phyloP scores from a whole-genome alignment of 352 stramenopile genomes.

The Pythium rishiriense region DNA sequence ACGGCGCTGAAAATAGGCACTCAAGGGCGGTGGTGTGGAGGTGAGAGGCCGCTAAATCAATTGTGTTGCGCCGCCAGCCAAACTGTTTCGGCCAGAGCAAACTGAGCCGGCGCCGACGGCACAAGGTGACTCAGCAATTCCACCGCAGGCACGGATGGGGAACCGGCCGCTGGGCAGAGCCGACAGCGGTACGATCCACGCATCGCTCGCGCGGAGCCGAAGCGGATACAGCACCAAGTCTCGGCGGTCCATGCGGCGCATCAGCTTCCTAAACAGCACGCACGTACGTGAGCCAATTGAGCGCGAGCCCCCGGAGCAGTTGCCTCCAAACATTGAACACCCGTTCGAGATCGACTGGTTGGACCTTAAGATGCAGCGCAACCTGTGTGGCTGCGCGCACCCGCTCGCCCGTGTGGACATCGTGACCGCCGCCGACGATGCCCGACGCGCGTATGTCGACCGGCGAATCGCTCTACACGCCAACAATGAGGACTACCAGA shows the following conservation, averaged over 20 bases:
- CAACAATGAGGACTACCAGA: not conserved
- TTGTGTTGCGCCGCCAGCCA: too few relatives aligned
- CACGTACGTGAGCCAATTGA: not conserved
- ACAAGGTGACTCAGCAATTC: not conserved
- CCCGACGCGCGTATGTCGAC: constrained; percentile 10
- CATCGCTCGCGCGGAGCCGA: constrained; percentile 8
- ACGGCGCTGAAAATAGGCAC: too few relatives aligned
- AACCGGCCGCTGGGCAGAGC: constrained; percentile 1
- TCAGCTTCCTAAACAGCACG: constrained; percentile 3
- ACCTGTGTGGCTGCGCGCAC: constrained; percentile 23
- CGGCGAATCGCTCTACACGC: constrained; percentile 17
- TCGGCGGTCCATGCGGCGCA: constrained; percentile 8
- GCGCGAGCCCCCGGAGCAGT: constrained; percentile 2
- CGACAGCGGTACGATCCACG: constrained; percentile 6
- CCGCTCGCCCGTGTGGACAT: constrained; percentile 22
- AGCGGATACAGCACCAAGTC: constrained; percentile 9
- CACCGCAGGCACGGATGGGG: constrained; percentile 7
- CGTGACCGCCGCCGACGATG: constrained; percentile 3
- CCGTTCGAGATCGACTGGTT: constrained; percentile 18
- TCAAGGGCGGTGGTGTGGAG: too few relatives aligned
- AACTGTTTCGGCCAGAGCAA: too few relatives aligned
- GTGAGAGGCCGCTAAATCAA: not conserved
- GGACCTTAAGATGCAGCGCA: constrained; percentile 28
- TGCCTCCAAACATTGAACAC: constrained; percentile 12
- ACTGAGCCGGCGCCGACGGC: not conserved